Conservation (phyloP, 2,329 filamentous ascomycete species). For the Ceratocystis papillata region DNA sequence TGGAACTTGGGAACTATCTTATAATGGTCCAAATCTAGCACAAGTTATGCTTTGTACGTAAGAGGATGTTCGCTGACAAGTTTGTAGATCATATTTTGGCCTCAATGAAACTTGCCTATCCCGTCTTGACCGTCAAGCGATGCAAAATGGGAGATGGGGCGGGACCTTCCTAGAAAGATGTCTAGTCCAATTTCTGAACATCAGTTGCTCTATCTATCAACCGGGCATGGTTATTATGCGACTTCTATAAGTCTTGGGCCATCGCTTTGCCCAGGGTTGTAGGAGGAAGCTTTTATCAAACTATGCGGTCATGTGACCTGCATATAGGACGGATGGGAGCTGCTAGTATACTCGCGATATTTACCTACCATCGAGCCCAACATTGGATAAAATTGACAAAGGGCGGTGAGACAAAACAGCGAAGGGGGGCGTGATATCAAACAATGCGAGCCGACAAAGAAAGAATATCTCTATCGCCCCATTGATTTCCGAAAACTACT, state of each 20-base stretch:
- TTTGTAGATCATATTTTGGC: not conserved
- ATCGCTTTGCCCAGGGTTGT: not conserved
- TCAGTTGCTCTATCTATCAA: no score
- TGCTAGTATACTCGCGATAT: not conserved
- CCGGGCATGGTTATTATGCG: not conserved
- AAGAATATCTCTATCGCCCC: not conserved
- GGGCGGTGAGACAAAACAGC: not conserved
- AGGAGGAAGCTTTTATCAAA: not conserved
- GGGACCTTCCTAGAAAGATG: not conserved
- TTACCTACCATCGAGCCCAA: not conserved
- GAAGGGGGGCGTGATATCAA: not conserved
- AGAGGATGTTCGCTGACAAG: not conserved
- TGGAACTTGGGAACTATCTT: not conserved
- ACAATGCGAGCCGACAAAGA: not conserved
- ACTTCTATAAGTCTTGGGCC: not conserved
- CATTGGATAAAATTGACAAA: not conserved
- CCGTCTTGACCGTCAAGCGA: not conserved
- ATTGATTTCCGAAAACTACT: not conserved
- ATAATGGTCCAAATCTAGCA: not conserved
- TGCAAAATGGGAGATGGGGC: not conserved
- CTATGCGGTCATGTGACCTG: constrained; percentile 12
- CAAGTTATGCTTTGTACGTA: not conserved
- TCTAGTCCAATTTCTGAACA: not conserved
- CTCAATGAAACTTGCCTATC: not conserved
- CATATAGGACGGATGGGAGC: not conserved